Evolutionary conservation across 2,329 filamentous ascomycete genomes (phyloP).

Genomic region (Penicillium crustosum): DNA sequence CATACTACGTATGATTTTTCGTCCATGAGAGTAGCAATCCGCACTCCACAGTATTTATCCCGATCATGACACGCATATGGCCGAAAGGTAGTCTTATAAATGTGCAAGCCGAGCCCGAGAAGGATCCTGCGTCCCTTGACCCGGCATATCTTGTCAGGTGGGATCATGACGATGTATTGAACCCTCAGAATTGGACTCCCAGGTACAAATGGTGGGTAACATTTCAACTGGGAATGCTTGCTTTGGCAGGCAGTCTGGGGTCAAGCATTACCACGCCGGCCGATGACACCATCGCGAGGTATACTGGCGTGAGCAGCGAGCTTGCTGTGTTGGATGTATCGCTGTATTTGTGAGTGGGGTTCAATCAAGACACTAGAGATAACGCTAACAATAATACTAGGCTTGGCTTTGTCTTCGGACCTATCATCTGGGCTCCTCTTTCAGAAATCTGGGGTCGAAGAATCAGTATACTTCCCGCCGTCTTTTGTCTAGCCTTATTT

Average conservation of each 20-base stretch:
- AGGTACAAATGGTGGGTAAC: conserved; percentile 51
- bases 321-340: conserved; percentile 49
- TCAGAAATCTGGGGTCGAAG: conserved; percentile 50
- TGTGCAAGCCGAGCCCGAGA: background rate
- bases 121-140: background rate
- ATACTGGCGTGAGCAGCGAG: conserved; percentile 46
- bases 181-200: conserved; percentile 51
- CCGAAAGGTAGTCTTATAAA: background rate
- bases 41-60: background rate
- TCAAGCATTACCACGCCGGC: conserved; percentile 55
- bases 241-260: conserved; percentile 51
- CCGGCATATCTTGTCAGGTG: conserved; percentile 17
- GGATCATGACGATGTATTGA: conserved; percentile 23
- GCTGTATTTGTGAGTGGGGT: conserved; percentile 37
- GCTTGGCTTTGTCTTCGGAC: conserved; percentile 31
- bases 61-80: background rate
- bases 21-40: background rate
- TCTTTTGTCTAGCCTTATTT: conserved; percentile 47
- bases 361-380: background rate
- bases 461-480: conserved; percentile 46
- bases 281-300: conserved; percentile 42
- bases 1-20: background rate
- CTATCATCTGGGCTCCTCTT: conserved; percentile 45
- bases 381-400: conserved; percentile 4
- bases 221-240: conserved; percentile 51